These are phyloP conservation scores for Penicillium sp. DNA, from an alignment of 2,329 filamentous ascomycete genomes.

Conservation along the genomic window DNA sequence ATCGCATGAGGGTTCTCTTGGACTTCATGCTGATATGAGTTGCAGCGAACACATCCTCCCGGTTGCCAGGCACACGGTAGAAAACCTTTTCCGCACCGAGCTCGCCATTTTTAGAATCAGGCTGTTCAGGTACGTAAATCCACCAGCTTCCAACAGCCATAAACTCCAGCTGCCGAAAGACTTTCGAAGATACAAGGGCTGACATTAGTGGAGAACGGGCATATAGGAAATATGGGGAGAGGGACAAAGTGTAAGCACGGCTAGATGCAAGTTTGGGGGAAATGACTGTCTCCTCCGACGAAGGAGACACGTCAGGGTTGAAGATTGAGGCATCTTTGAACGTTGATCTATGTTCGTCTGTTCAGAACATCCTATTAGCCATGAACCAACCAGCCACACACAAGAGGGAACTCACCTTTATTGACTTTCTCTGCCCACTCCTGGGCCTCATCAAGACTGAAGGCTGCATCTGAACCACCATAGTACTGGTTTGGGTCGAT, in stretches of 20 bases:
- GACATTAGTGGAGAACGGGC: conserved; percentile 74
- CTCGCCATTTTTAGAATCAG: conserved; percentile 10
- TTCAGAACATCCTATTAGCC: conserved; percentile 23
- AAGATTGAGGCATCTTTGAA: conserved; percentile 42
- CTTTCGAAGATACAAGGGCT: conserved; percentile 81
- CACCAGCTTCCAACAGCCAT: conserved; percentile 91
- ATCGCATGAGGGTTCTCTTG: conserved; percentile 88
- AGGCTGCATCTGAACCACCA: conserved; percentile 78
- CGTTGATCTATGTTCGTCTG: conserved; percentile 35
- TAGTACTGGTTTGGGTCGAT: conserved; percentile 86
- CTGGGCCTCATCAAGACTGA: conserved; percentile 78
- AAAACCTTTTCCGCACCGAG: conserved; percentile 43
- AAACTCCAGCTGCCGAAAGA: conserved; percentile 88
- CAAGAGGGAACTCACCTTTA: conserved; percentile 31
- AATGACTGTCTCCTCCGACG: background rate
- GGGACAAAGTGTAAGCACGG: conserved; percentile 75
- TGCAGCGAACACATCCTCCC: conserved; percentile 87
- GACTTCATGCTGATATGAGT: conserved; percentile 71
- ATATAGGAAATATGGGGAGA: conserved; percentile 85
- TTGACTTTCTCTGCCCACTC: conserved; percentile 62
- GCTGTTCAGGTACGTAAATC: conserved; percentile 53
- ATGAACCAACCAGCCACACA: conserved; percentile 9
- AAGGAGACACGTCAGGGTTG: conserved; percentile 9
- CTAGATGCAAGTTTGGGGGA: conserved; percentile 46
- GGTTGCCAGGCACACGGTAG: conserved; percentile 75